Evolutionary conservation across 1,139 yeast genomes (phyloP).

Genomic region (Dujonia santamariae): DNA sequence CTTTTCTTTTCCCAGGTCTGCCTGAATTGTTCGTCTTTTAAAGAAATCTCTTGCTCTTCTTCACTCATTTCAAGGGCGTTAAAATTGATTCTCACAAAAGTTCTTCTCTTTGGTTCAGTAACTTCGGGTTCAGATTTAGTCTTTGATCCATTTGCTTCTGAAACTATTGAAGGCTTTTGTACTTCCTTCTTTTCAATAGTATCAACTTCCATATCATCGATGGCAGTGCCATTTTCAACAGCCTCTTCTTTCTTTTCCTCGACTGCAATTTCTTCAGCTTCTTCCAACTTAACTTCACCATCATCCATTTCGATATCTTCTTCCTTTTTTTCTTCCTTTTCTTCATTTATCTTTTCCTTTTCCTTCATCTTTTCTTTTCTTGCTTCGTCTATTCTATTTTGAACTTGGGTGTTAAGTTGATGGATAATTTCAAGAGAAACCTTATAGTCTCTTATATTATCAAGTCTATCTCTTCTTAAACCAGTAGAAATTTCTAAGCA

Average conservation of each 20-base stretch:
- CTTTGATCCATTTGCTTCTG: neutral
- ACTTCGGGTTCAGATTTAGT: neutral
- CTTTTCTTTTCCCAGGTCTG: conserved; percentile 42
- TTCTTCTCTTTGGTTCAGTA: conserved; percentile 1
- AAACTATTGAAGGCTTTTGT: too few relatives aligned
- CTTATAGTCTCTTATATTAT: conserved; percentile 62
- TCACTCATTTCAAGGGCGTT: conserved; percentile 53
- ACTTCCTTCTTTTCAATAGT: neutral
- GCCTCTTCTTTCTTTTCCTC: neutral
- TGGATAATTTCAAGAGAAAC: conserved; percentile 47
- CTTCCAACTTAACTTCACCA: conserved; percentile 9
- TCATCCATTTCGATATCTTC: conserved; percentile 15
- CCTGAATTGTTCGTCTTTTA: conserved; percentile 43
- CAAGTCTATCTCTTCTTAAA: conserved; percentile 67
- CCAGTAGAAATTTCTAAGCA: conserved; percentile 64
- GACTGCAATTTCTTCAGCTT: neutral
- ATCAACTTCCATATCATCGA: neutral
- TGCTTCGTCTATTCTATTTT: conserved; percentile 19
- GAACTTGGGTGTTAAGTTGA: conserved; percentile 37
- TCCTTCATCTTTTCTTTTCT: conserved; percentile 9
- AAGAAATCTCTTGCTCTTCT: conserved; percentile 48
- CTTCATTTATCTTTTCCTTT: conserved; percentile 7
- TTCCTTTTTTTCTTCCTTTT: conserved; percentile 8
- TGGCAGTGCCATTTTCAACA: neutral
- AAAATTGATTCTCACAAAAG: too few relatives aligned